Percentiles rank a stretch among this genome's conserved stretches.
phyloP scores from a whole-genome alignment of 2,329 filamentous ascomycete genomes.

The Cyphellophora attinorum region DNA sequence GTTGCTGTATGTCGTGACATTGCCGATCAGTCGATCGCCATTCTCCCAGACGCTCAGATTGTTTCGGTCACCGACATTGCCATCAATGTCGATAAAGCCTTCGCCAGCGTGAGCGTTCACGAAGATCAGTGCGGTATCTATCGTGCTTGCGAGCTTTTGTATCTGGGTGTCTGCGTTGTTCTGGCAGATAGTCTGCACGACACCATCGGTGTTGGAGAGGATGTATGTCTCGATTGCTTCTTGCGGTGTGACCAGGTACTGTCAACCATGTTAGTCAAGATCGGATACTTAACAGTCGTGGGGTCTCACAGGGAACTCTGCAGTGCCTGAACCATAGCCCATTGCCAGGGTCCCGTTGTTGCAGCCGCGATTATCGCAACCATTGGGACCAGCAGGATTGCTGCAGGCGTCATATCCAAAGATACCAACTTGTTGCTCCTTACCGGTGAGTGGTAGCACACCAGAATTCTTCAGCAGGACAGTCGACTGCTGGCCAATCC shows the following conservation, averaged over 20 bases:
- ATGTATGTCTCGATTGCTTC: constrained; percentile 58
- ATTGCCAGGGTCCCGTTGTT: constrained; percentile 52
- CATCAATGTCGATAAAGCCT: constrained; percentile 73
- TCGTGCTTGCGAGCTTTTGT: constrained; percentile 38
- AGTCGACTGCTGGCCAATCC: constrained; percentile 68
- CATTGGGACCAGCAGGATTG: constrained; percentile 67
- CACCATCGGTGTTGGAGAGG: constrained; percentile 52
- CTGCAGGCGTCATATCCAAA: constrained; percentile 77
- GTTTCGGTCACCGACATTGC: constrained; percentile 78
- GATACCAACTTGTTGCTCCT: constrained; percentile 65
- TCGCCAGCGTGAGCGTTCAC: constrained; percentile 82
- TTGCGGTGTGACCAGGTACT: constrained; percentile 53
- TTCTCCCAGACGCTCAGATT: constrained; percentile 85
- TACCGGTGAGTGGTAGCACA: constrained; percentile 62
- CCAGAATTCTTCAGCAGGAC: constrained; percentile 83
- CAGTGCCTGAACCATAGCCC: constrained; percentile 52
- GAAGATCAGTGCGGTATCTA: constrained; percentile 64
- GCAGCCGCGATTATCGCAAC: constrained; percentile 60
- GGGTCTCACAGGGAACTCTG: constrained; percentile 1
- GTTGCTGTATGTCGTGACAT: constrained; percentile 65
- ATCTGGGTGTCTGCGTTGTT: constrained; percentile 48
- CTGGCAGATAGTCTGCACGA: constrained; percentile 51
- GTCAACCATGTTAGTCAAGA: no score
- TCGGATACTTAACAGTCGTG: no score
- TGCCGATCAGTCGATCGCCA: constrained; percentile 72